Evolutionary conservation across 441 rosid species (phyloP), one percentile per base, ranked within the genome.

Genomic region (Jatropha podagrica): DNA sequence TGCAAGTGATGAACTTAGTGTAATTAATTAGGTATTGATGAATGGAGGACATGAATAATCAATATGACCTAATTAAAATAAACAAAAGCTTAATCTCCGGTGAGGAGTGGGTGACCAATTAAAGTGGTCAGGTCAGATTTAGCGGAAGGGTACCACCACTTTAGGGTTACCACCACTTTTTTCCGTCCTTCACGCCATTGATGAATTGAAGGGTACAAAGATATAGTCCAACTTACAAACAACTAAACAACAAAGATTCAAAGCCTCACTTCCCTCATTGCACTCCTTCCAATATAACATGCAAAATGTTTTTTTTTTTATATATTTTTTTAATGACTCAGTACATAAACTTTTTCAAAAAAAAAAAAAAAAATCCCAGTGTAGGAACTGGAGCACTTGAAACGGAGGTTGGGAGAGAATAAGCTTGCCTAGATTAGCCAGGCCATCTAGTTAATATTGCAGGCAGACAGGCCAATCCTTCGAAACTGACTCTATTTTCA

Each of bases 181-280:
- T 65, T 83, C 91, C 91, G 89, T 66, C 80, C 80, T 86, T 88
- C 83, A 75, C 84, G 90, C 86, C 85, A 72, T 76, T 74, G 70
- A 86, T 79, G 69, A 64, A 66, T 44, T 58, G n/a, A 76, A 68
- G 56, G 51, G n/a, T 26, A 20, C 61, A 3, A 7, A 44, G 8
- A 67, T 52, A 18, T 32, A 2, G 32, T 32, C 32, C 2, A 26
- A 27, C 18, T 4, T 44, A 58, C 48, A 65, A 46, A 5, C 3
- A 59, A 42, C 23, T 10, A 67, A 60, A 27, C 59, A 37, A 40
- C 75, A 68, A 67, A 52, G 65, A 48, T 68, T 7, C 40, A 12
- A 71, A 56, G 18, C 32, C 65, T 18, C 41, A 27, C 7, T 15
- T 11, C 2, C 67, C 32, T 55, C 38, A 32, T 15, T 18, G 64